These are phyloP conservation scores for Cornus kousa DNA, from an alignment of 148 eudicot species.

Conservation along the genomic window DNA sequence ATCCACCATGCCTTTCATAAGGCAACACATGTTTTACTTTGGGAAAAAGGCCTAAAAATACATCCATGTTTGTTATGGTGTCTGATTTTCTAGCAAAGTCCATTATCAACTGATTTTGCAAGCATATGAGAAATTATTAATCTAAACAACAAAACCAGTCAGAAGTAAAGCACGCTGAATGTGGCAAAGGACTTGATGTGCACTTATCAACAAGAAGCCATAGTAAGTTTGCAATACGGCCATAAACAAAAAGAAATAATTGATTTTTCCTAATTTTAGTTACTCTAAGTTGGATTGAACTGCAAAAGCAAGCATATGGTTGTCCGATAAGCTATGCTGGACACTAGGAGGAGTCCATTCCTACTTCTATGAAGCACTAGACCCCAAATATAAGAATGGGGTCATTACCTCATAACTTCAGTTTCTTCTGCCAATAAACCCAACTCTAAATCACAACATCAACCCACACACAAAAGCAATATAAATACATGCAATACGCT, in stretches of 20 bases:
- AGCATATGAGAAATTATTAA: not conserved
- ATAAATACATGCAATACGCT: too few species aligned
- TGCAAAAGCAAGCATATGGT: not conserved
- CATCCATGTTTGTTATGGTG: not conserved
- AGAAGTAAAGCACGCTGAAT: not conserved
- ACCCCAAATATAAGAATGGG: too few species aligned
- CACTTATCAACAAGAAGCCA: not conserved
- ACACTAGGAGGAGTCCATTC: too few species aligned
- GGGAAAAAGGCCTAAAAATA: not conserved
- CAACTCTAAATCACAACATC: too few species aligned
- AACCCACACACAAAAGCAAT: too few species aligned
- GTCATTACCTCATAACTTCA: too few species aligned
- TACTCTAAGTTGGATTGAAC: not conserved
- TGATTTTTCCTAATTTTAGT: not conserved
- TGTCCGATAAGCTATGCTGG: too few species aligned
- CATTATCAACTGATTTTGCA: not conserved
- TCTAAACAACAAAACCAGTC: not conserved
- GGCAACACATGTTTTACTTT: not conserved
- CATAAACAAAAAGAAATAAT: too few species aligned
- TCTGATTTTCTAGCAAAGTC: not conserved
- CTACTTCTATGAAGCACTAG: too few species aligned
- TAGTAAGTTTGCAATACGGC: not conserved
- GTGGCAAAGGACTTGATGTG: not conserved
- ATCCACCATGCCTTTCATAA: not conserved
- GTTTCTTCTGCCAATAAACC: too few species aligned